Evolutionary conservation across 129 eudicot species (phyloP).

Genomic region (Centella asiatica): DNA sequence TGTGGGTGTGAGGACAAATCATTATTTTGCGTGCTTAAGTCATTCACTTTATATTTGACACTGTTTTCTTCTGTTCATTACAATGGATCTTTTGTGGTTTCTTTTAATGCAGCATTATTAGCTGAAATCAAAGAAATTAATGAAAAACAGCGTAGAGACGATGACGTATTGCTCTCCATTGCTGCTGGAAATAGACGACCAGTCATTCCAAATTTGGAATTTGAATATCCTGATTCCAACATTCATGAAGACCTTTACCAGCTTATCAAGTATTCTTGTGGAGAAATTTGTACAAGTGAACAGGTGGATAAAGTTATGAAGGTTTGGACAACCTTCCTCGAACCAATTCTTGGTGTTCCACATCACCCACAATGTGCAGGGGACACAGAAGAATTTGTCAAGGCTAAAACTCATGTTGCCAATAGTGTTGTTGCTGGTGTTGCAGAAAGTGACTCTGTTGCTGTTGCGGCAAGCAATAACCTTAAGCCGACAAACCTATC

Average conservation of each 20-base stretch:
- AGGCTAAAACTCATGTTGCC: constrained; percentile 26
- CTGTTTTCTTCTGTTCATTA: neutral
- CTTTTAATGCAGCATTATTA: constrained; percentile 46
- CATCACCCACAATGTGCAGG: constrained; percentile 42
- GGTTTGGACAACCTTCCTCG: constrained; percentile 81
- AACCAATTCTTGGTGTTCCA: constrained; percentile 68
- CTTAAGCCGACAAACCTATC: constrained; percentile 22
- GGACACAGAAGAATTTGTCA: constrained; percentile 43
- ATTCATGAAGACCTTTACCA: constrained; percentile 84
- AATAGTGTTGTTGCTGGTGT: constrained; percentile 13
- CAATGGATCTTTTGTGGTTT: constrained; percentile 4
- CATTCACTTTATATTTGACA: neutral
- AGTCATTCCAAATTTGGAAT: constrained; percentile 52
- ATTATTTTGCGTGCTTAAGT: too few species aligned
- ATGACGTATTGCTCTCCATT: constrained; percentile 49
- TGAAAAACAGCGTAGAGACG: constrained; percentile 48
- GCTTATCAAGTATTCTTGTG: constrained; percentile 69
- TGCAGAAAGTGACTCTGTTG: constrained; percentile 27
- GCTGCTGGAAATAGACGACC: constrained; percentile 51
- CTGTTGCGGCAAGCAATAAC: constrained; percentile 11
- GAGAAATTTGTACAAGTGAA: constrained; percentile 67
- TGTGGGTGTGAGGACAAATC: too few species aligned
- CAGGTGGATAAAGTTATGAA: constrained; percentile 66
- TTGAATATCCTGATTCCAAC: constrained; percentile 46
- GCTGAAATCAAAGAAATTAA: constrained; percentile 74